Base-by-base conservation (phyloP, 495 filamentous ascomycete genomes). In the Penicillium arizonense region DNA sequence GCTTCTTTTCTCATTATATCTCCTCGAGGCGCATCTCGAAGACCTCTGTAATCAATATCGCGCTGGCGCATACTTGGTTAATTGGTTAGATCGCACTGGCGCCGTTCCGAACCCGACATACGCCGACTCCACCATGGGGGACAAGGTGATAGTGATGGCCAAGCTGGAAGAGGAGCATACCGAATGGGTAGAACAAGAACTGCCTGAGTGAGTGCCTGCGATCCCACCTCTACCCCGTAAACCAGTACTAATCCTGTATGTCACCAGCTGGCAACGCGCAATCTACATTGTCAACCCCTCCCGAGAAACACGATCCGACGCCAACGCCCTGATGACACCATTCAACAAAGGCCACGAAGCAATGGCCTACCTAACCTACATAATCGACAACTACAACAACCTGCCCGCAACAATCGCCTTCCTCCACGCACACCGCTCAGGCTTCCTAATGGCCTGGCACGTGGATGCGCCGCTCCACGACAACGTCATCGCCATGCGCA, bases 281-380 rank as follows among this genome's bases (percentile, higher is more conserved):
- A 74, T 87, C 26, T 90, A 90, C 65, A 74, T 80, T 40, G 85
- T 80, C 47, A 82, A 90, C 55, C 81, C 85, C 42, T 75, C 80
- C 10, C 63, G 52, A 1, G 78, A 77, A 6, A 69, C 69, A 12
- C 70, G 75, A 77, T 26, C 79, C 73, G 13, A 80, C 70, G 46
- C 50, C 12, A 18, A 57, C 4, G 44, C 50, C 13, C 69, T 74
- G 54, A 77, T 61, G 47, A 77, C 66, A 0, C 59, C 64, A 11
- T n/a, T 59, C 10, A 88, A 88, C 59, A 90, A 90, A 69, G 88
- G 88, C 39, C 82, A 89, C 56, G 88, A 92, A 65, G 84, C 83
- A 9, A 85, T 90, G 78, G 78, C 84, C 26, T 91, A 91, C 65
- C 73, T 89, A 12, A 85, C 79, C 42, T 90, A 88, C 63, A 75